Evolutionary conservation across 805 yeast species (phyloP).

Genomic region (Metschnikowia borealis): DNA sequence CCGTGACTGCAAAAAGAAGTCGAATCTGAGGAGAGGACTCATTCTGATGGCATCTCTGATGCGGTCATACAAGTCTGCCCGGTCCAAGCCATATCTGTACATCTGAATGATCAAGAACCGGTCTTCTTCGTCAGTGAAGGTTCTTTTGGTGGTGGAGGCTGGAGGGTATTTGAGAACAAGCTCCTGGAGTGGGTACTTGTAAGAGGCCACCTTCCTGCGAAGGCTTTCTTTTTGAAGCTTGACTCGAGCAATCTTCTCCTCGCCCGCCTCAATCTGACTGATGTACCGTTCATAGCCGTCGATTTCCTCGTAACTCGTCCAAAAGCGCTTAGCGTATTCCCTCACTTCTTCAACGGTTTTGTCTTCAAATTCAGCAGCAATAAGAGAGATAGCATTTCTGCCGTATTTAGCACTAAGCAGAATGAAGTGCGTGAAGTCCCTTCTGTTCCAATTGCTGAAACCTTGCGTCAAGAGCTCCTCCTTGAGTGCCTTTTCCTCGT

Average conservation of each 20-base stretch:
- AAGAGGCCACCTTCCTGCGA: conserved; percentile 67
- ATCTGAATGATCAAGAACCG: conserved; percentile 78
- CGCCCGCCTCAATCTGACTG: conserved; percentile 81
- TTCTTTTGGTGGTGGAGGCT: conserved; percentile 53
- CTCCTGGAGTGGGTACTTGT: conserved; percentile 76
- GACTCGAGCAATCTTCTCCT: conserved; percentile 65
- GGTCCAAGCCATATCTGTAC: conserved; percentile 75
- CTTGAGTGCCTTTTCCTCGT: conserved; percentile 69
- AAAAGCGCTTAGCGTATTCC: conserved; percentile 74
- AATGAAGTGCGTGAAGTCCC: conserved; percentile 83
- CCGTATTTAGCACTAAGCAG: conserved; percentile 75
- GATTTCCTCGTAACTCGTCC: conserved; percentile 73
- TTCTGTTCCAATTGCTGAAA: conserved; percentile 76
- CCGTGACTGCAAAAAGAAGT: conserved; percentile 81
- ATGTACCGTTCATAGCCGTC: conserved; percentile 87
- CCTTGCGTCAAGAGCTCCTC: conserved; percentile 60
- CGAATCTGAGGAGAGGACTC: conserved; percentile 77
- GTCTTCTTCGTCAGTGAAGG: conserved; percentile 87
- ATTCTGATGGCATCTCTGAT: conserved; percentile 71
- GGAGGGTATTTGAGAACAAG: conserved; percentile 70
- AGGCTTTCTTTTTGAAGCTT: conserved; percentile 75
- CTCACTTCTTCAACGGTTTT: conserved; percentile 77
- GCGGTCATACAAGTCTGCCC: conserved; percentile 71
- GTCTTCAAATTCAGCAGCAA: conserved; percentile 76
- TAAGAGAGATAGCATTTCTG: conserved; percentile 63